Conservation (phyloP, 225 moss, liverwort and hornwort species). For the Pleurozium schreberi region DNA sequence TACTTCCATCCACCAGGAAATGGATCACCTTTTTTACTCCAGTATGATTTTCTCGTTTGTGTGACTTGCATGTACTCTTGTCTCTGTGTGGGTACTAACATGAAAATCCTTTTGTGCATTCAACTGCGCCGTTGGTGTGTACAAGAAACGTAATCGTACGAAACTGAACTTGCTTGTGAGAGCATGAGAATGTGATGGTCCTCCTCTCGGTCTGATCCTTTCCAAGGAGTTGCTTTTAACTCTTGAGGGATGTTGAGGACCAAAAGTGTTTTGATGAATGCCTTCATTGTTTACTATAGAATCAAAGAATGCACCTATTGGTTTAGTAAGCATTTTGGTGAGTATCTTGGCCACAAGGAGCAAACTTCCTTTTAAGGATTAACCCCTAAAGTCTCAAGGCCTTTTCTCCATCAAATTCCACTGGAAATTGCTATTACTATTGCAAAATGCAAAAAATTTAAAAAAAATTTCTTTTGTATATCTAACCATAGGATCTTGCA, state of each 20-base stretch:
- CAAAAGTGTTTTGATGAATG: neutral
- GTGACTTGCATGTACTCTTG: neutral
- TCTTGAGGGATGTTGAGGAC: neutral
- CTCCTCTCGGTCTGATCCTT: neutral
- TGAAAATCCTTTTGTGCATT: neutral
- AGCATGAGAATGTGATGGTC: neutral
- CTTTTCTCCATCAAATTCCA: neutral
- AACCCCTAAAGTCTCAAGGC: too few relatives aligned
- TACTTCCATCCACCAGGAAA: neutral
- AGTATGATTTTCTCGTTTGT: neutral
- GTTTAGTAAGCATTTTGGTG: neutral
- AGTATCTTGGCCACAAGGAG: accelerated
- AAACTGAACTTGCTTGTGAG: neutral
- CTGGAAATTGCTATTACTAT: neutral
- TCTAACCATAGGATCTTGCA: neutral
- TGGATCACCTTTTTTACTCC: neutral
- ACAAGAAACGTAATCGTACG: neutral
- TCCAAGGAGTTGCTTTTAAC: neutral
- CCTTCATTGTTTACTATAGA: neutral
- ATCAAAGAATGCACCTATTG: neutral
- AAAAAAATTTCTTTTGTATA: too few relatives aligned
- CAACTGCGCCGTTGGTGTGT: neutral
- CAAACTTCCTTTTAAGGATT: neutral
- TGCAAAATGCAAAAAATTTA: neutral
- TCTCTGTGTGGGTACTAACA: neutral